A percentile compares a stretch with the other conserved stretches of the same genome.
Conservation (phyloP, 345 rosid genomes). For the Excoecaria cochinchinensis region DNA sequence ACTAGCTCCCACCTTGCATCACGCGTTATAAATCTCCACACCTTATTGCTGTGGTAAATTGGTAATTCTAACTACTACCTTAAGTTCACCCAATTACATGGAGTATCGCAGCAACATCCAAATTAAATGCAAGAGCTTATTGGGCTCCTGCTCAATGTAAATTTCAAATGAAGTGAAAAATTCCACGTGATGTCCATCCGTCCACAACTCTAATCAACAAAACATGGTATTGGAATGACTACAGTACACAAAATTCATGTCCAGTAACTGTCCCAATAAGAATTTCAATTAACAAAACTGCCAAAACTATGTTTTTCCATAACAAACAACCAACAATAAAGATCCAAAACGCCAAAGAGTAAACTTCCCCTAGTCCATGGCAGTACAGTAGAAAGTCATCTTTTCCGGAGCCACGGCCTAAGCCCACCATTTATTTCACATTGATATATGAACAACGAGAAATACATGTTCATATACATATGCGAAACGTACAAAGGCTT, state of each 20-base stretch:
- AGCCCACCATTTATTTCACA: slow-evolving; percentile 23
- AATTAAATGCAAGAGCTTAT: background rate
- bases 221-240: background rate
- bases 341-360: slow-evolving; percentile 17
- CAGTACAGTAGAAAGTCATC: slow-evolving; percentile 26
- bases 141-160: background rate
- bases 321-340: slow-evolving; percentile 21
- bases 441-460: slow-evolving; percentile 34
- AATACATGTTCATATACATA: slow-evolving; percentile 29
- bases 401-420: slow-evolving; percentile 8
- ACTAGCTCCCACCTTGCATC: too few relatives aligned
- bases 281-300: slow-evolving; percentile 32
- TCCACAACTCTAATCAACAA: background rate
- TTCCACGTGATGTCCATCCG: background rate
- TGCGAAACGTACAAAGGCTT: background rate
- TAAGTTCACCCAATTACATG: too few relatives aligned
- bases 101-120: background rate
- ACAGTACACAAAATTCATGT: slow-evolving; percentile 16
- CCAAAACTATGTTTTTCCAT: slow-evolving; percentile 22
- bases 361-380: slow-evolving; percentile 12
- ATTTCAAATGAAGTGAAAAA: background rate
- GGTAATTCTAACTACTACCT: too few relatives aligned
- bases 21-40: too few relatives aligned
- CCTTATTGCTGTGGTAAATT: too few relatives aligned
- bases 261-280: slow-evolving; percentile 14